Evolutionary conservation across 352 stramenopile species (phyloP).

Genomic region (Pythium folliculosum): DNA sequence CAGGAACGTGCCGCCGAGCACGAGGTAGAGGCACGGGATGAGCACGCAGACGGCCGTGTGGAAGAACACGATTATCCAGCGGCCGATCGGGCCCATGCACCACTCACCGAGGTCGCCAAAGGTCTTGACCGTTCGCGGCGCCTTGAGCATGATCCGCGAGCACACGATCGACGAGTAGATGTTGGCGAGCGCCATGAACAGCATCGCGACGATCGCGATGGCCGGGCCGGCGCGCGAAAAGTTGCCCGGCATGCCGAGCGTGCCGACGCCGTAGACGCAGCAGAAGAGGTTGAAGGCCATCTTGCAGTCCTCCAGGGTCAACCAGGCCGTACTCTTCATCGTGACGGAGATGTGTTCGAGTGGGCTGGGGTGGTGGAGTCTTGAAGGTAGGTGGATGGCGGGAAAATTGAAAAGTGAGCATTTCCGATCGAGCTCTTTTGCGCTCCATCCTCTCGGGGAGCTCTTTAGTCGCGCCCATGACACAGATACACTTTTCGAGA

Average conservation of each 20-base stretch:
- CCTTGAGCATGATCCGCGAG: constrained; percentile 33
- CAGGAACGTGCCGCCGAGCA: constrained; percentile 34
- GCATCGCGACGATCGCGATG: constrained; percentile 29
- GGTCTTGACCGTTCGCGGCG: constrained; percentile 30
- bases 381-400: neutral
- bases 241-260: constrained; percentile 40
- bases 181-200: constrained; percentile 41
- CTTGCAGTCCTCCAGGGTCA: constrained; percentile 40
- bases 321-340: constrained; percentile 19
- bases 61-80: constrained; percentile 30
- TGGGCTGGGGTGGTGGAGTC: neutral
- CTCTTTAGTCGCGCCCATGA: neutral
- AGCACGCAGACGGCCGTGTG: constrained; percentile 32
- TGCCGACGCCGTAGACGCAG: constrained; percentile 42
- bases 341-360: neutral
- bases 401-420: constrained; percentile 9
- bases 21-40: constrained; percentile 34
- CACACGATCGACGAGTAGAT: constrained; percentile 35
- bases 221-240: constrained; percentile 34
- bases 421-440: neutral
- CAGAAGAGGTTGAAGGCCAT: constrained; percentile 34
- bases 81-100: constrained; percentile 28
- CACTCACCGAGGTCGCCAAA: constrained; percentile 42
- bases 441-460: neutral
- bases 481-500: too few relatives aligned